phyloP scores from a whole-genome alignment of 768 basidiomycete genomes.

The Mycena amicta region DNA sequence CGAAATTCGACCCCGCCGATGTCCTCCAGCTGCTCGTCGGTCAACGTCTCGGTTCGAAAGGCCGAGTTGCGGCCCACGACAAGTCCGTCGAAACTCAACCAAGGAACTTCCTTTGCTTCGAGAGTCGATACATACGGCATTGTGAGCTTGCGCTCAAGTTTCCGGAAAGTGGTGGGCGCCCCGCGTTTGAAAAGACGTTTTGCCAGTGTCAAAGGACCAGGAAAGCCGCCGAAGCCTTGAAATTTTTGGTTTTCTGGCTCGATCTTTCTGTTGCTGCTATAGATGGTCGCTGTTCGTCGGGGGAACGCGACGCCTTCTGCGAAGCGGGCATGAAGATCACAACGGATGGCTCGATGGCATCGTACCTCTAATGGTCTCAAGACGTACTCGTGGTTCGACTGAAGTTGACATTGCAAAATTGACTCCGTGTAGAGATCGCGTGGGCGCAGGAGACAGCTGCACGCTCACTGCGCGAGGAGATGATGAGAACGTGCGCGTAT shows the following conservation, averaged over 20 bases:
- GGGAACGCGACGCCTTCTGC: slow-evolving; percentile 31
- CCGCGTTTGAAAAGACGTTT: slow-evolving; percentile 38
- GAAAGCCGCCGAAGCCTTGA: slow-evolving; percentile 48
- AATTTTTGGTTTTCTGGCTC: slow-evolving; percentile 35
- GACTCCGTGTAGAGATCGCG: slow-evolving; percentile 11
- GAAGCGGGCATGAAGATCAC: background rate
- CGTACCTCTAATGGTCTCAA: slow-evolving; percentile 20
- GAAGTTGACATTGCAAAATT: slow-evolving; percentile 17
- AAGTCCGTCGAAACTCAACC: slow-evolving; percentile 45
- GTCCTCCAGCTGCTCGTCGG: slow-evolving; percentile 68
- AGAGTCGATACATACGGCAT: slow-evolving; percentile 50
- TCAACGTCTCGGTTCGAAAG: slow-evolving; percentile 55
- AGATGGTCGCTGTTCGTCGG: slow-evolving; percentile 37
- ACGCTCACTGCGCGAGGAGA: slow-evolving; percentile 34
- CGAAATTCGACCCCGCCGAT: slow-evolving; percentile 79
- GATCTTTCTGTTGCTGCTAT: slow-evolving; percentile 18
- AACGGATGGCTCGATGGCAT: background rate
- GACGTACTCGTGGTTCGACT: slow-evolving; percentile 12
- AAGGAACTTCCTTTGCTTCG: slow-evolving; percentile 34
- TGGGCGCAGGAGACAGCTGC: slow-evolving; percentile 25
- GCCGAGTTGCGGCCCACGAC: slow-evolving; percentile 63
- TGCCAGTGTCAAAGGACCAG: slow-evolving; percentile 44
- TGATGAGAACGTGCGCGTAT: slow-evolving; percentile 34
- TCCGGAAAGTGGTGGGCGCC: slow-evolving; percentile 48
- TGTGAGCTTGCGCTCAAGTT: slow-evolving; percentile 53